Evolutionary conservation across 1,284 basidiomycete species (phyloP).

Genomic region (Sutorius eximius): DNA sequence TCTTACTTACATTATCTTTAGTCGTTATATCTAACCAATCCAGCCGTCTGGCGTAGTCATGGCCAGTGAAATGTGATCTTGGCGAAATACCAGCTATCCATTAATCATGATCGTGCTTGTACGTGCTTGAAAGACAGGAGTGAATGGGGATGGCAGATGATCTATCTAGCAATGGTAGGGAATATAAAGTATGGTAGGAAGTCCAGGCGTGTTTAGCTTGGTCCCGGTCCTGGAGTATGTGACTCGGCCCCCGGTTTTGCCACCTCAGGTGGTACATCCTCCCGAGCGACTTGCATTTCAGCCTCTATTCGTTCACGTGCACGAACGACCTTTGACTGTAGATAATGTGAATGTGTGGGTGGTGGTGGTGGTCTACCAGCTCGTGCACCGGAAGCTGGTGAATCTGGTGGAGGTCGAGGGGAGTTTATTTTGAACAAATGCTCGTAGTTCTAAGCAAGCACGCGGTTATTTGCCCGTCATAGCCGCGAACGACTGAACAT

Average conservation of each 20-base stretch:
- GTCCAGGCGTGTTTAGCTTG: slow-evolving; percentile 18
- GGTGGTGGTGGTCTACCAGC: slow-evolving; percentile 40
- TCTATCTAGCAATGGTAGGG: slow-evolving; percentile 20
- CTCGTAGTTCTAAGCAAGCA: slow-evolving; percentile 77
- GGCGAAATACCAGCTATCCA: slow-evolving; percentile 4
- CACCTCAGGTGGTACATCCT: slow-evolving; percentile 22
- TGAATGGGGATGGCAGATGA: slow-evolving; percentile 25
- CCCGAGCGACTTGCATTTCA: slow-evolving; percentile 55
- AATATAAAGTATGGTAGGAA: slow-evolving; percentile 16
- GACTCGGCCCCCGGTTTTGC: slow-evolving; percentile 25
- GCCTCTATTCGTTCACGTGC: slow-evolving; percentile 94
- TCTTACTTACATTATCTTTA: neutral
- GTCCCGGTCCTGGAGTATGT: slow-evolving; percentile 20
- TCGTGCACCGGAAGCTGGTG: slow-evolving; percentile 31
- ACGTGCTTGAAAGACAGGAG: slow-evolving; percentile 13
- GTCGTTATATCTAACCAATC: neutral
- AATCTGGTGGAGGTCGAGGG: slow-evolving; percentile 57
- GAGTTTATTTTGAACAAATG: slow-evolving; percentile 89
- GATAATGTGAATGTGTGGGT: slow-evolving; percentile 80
- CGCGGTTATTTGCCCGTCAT: slow-evolving; percentile 2
- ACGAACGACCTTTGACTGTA: slow-evolving; percentile 95
- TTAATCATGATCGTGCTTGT: slow-evolving; percentile 18
- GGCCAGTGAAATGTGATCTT: neutral
- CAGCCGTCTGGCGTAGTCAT: neutral
- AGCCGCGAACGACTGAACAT: neutral